Conservation (phyloP, 192 early-diverging fungal genomes). For the Coemansia sp. region DNA sequence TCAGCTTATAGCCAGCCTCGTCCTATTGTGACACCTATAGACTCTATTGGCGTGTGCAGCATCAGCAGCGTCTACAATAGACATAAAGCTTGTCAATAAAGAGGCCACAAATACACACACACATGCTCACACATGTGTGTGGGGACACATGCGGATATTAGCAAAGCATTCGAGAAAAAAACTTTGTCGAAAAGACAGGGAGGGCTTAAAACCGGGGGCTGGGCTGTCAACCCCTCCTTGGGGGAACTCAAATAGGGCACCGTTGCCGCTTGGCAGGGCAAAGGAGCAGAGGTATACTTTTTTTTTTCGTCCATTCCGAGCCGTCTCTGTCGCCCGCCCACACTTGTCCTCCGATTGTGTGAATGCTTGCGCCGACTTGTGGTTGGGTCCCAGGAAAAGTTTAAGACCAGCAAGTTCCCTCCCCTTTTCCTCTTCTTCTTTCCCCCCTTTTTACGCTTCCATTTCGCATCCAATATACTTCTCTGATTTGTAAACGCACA, state of each 20-base stretch:
- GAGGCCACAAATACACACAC: not conserved
- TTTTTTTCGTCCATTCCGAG: not conserved
- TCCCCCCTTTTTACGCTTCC: not conserved
- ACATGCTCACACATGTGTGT: not conserved
- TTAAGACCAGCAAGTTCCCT: slow-evolving; percentile 3
- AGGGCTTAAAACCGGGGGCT: slow-evolving; percentile 2
- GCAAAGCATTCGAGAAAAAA: not conserved
- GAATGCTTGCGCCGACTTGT: not conserved
- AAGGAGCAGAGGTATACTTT: not conserved
- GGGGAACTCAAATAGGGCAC: not conserved
- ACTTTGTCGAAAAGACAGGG: not conserved
- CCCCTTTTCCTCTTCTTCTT: not conserved
- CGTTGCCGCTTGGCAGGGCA: not conserved
- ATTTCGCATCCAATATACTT: not conserved
- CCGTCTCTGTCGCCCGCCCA: not conserved
- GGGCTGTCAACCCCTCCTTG: not conserved
- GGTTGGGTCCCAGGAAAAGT: not conserved
- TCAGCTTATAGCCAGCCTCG: too few relatives aligned
- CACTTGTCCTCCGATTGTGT: not conserved
- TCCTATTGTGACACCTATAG: too few relatives aligned
- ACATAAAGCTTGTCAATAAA: not conserved
- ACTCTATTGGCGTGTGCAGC: not conserved
- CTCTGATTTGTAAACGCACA: not conserved
- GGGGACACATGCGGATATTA: not conserved
- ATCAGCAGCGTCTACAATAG: not conserved